These are phyloP conservation scores for Arbutus unedo DNA, from an alignment of 148 eudicot species.

Conservation along the genomic window DNA sequence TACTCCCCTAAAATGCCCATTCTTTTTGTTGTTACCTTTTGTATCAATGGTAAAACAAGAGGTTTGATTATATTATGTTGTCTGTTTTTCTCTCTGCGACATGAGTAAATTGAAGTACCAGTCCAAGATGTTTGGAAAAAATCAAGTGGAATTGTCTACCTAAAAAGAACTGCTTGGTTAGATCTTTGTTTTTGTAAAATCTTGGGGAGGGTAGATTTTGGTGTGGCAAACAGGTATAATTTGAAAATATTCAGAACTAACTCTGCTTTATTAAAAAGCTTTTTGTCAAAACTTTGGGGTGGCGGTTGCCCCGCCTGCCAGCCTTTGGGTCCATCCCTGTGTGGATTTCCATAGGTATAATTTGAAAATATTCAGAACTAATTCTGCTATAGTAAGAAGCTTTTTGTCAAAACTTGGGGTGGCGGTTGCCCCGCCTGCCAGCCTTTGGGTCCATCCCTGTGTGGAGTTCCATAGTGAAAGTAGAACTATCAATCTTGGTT, in stretches of 20 bases:
- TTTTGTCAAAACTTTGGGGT: background rate
- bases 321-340: background rate
- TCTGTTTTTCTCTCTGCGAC: background rate
- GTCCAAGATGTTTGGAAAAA: background rate
- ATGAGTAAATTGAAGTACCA: background rate
- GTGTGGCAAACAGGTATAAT: background rate
- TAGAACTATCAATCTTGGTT: background rate
- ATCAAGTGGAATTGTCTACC: background rate
- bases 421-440: background rate
- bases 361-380: background rate
- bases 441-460: background rate
- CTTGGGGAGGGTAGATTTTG: background rate
- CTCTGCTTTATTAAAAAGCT: background rate
- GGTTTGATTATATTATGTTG: background rate
- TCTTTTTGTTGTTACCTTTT: background rate
- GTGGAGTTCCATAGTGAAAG: conserved; percentile 3
- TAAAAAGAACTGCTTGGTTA: background rate
- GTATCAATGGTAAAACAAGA: background rate
- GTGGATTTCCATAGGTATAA: background rate
- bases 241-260: background rate
- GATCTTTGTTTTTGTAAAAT: background rate
- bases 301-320: background rate
- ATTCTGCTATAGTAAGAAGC: background rate
- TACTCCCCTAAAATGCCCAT: background rate
- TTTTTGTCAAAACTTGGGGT: background rate